These are phyloP conservation scores for Lolium perenne DNA, from an alignment of 176 grass and related monocot species.

Conservation along the genomic window DNA sequence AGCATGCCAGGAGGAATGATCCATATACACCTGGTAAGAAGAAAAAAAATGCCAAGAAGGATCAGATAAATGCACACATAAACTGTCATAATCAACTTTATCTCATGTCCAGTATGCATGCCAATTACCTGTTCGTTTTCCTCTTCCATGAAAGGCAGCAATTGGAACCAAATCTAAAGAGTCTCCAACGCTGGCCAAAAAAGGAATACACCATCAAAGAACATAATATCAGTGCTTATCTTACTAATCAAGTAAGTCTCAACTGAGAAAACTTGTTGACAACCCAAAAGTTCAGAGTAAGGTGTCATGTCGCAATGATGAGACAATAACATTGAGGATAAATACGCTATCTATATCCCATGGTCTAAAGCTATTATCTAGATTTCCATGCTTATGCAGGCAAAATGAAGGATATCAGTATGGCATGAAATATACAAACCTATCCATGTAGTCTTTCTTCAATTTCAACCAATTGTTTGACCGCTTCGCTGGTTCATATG, in stretches of 20 bases:
- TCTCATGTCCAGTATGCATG: constrained; percentile 28
- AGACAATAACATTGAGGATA: background rate
- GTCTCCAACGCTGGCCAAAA: constrained; percentile 76
- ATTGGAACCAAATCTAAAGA: constrained; percentile 95
- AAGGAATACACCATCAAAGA: constrained; percentile 24
- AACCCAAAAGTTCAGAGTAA: background rate
- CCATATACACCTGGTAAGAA: constrained; percentile 87
- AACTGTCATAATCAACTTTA: constrained; percentile 22
- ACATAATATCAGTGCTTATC: background rate
- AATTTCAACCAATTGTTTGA: constrained; percentile 99
- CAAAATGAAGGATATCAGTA: constrained; percentile 17
- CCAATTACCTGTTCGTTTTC: constrained; percentile 82
- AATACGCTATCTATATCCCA: constrained; percentile 4
- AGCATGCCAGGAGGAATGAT: constrained; percentile 94
- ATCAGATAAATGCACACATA: constrained; percentile 28
- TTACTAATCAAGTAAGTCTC: constrained; percentile 14
- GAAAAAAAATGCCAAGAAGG: constrained; percentile 21
- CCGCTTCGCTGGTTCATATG: constrained; percentile 95
- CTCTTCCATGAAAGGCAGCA: constrained; percentile 87
- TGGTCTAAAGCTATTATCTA: background rate
- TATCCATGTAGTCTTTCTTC: constrained; percentile 99
- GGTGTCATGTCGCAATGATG: constrained; percentile 16
- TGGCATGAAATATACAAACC: constrained; percentile 58
- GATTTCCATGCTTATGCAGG: constrained; percentile 26
- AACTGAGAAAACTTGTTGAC: background rate